Conservation (phyloP, 2,329 filamentous ascomycete species). For the Aspergillus alliaceus region DNA sequence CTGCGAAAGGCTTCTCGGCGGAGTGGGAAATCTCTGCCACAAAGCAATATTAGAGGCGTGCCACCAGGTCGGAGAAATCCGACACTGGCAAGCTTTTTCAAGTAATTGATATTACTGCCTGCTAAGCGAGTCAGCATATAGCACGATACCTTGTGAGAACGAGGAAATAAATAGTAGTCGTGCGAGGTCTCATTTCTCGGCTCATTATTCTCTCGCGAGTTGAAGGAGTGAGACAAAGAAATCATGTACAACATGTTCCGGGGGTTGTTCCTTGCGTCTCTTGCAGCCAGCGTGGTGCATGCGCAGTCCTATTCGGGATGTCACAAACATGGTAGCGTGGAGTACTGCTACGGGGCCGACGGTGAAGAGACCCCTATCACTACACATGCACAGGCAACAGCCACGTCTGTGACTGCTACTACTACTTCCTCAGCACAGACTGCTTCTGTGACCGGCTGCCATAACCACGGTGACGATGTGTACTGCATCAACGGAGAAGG, state of each 20-base stretch:
- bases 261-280: background rate
- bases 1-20: background rate
- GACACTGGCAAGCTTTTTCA: background rate
- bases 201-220: background rate
- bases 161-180: background rate
- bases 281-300: conserved; percentile 3
- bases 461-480: conserved; percentile 44
- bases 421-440: conserved; percentile 32
- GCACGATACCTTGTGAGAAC: conserved; percentile 2
- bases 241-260: background rate
- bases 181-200: background rate
- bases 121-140: background rate
- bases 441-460: conserved; percentile 55
- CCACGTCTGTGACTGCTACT: conserved; percentile 23
- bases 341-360: conserved; percentile 33
- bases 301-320: conserved; percentile 25
- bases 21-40: conserved; percentile 2
- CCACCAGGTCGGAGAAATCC: conserved; percentile 1
- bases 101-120: background rate
- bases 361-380: conserved; percentile 26
- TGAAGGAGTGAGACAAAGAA: background rate
- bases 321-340: conserved; percentile 30
- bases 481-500: conserved; percentile 38
- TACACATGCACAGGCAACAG: conserved; percentile 9
- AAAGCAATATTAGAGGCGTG: background rate